Conservation (phyloP, 2,329 filamentous ascomycete species). For the Ophiostoma himal-ulmi region DNA sequence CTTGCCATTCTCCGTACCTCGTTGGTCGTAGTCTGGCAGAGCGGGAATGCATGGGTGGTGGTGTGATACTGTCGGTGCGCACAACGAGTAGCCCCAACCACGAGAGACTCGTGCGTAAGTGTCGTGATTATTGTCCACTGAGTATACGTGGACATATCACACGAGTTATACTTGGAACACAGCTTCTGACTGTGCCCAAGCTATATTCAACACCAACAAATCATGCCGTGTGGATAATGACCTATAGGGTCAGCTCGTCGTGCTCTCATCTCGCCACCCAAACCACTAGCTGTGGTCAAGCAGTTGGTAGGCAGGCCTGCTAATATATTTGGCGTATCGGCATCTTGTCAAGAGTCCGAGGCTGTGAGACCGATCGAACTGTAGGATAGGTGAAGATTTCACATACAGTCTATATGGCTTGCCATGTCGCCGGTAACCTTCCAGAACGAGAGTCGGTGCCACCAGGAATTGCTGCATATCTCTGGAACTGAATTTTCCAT, state of each 20-base stretch:
- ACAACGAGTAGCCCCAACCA: not conserved
- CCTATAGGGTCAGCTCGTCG: not conserved
- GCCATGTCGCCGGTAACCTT: not conserved
- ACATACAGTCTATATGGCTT: not conserved
- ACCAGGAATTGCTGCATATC: not conserved
- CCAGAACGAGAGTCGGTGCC: not conserved
- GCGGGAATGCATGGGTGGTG: not conserved
- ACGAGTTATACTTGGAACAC: not conserved
- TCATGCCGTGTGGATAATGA: not conserved
- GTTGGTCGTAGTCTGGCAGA: not conserved
- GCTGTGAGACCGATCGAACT: not conserved
- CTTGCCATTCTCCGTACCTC: not conserved
- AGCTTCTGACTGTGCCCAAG: not conserved
- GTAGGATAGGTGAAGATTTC: not conserved
- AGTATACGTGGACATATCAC: not conserved
- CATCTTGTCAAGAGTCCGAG: not conserved
- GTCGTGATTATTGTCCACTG: not conserved
- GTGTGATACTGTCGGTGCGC: not conserved
- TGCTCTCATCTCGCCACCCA: not conserved
- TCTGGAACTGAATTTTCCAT: not conserved
- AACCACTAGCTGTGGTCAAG: not conserved
- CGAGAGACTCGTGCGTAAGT: conserved; percentile 5
- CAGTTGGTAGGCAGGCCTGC: not conserved
- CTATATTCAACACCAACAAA: not conserved
- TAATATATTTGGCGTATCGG: not conserved